Conservation (phyloP, 2,329 filamentous ascomycete species). For the Fusarium annulatum region DNA sequence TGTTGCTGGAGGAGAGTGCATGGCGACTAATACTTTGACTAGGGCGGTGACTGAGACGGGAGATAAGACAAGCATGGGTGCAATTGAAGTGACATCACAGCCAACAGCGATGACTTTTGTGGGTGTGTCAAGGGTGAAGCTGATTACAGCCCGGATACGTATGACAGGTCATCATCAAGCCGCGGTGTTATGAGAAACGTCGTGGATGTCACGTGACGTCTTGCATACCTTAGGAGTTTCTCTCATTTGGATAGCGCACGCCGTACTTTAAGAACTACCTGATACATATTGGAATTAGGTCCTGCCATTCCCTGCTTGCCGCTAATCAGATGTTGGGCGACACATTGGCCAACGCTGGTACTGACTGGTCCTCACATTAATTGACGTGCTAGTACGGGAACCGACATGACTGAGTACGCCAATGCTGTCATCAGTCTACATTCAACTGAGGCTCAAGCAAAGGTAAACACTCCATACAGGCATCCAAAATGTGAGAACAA, state of each 20-base stretch:
- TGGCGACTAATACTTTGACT: neutral
- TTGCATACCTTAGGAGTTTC: neutral
- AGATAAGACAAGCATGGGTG: neutral
- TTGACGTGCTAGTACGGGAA: too few relatives aligned
- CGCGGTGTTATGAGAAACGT: neutral
- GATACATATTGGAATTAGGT: neutral
- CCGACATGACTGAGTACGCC: neutral
- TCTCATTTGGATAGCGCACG: rapidly evolving
- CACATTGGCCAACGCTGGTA: neutral
- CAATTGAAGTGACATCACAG: constrained; percentile 2
- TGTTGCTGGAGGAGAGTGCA: neutral
- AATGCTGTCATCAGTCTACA: too few relatives aligned
- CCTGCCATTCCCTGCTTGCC: neutral
- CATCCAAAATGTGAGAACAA: neutral
- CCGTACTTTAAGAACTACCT: neutral
- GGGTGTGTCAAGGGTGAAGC: constrained; percentile 6
- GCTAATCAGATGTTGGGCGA: neutral
- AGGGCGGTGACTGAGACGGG: constrained; percentile 1
- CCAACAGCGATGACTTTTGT: neutral
- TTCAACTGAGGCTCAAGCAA: neutral
- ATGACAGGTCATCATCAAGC: neutral
- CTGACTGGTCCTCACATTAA: neutral
- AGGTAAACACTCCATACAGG: neutral
- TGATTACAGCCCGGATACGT: neutral
- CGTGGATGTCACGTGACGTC: neutral